Evolutionary conservation across 1,284 basidiomycete genomes (phyloP).

Genomic region (Trametes hirsuta): DNA sequence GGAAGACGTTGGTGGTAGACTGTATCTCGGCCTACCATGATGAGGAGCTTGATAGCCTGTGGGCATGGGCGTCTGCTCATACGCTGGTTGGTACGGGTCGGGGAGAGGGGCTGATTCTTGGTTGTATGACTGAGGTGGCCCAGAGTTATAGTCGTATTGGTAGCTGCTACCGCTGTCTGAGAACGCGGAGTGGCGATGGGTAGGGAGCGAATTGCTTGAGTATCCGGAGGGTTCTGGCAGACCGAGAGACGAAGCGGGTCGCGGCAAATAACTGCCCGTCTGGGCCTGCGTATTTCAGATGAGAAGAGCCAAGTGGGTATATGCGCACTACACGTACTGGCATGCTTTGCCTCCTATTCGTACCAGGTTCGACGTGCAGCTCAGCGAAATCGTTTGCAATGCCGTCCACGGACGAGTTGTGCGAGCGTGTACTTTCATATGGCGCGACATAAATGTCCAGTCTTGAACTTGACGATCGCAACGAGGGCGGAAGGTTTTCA

Average conservation of each 20-base stretch:
- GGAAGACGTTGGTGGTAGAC: constrained; percentile 65
- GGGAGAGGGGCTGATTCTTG: constrained; percentile 37
- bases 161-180: constrained; percentile 28
- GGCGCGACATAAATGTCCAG: constrained; percentile 76
- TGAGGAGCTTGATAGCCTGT: constrained; percentile 36
- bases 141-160: constrained; percentile 36
- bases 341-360: constrained; percentile 58
- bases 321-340: constrained; percentile 51
- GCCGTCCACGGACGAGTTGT: constrained; percentile 47
- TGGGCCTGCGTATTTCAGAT: constrained; percentile 28
- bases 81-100: constrained; percentile 53
- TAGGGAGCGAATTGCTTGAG: constrained; percentile 28
- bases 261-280: constrained; percentile 37
- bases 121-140: constrained; percentile 37
- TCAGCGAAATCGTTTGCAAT: constrained; percentile 68
- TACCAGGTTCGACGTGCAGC: constrained; percentile 52
- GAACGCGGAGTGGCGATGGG: constrained; percentile 35
- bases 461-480: constrained; percentile 61
- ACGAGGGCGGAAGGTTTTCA: constrained; percentile 58
- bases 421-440: constrained; percentile 50
- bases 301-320: neutral
- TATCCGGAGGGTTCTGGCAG: constrained; percentile 28
- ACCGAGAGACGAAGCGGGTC: constrained; percentile 46
- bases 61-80: constrained; percentile 46
- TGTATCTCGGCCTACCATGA: constrained; percentile 57